These are phyloP conservation scores for Paecilomyces sp. DNA, from an alignment of 2,329 filamentous ascomycete species.

Conservation along the genomic window DNA sequence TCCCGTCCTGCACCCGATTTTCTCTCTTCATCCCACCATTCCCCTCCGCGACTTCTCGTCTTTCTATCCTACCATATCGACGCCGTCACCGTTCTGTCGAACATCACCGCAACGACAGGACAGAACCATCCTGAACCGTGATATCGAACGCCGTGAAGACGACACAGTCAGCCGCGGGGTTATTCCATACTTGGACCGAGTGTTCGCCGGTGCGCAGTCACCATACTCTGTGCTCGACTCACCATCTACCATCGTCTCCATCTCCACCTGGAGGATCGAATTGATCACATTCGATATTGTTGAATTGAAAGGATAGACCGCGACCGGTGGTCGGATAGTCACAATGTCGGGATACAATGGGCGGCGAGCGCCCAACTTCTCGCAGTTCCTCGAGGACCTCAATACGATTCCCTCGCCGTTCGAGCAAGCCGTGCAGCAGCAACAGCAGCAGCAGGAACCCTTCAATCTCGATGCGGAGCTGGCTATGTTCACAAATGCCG, in stretches of 20 bases:
- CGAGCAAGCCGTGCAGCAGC: conserved; percentile 51
- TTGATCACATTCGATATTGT: neutral
- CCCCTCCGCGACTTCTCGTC: conserved; percentile 1
- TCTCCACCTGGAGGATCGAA: conserved; percentile 1
- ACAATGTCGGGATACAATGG: conserved; percentile 68
- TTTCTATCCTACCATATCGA: conserved; percentile 1
- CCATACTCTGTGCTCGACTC: neutral
- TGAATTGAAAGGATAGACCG: neutral
- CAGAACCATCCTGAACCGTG: neutral
- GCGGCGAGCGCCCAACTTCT: conserved; percentile 77
- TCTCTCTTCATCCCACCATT: conserved; percentile 1
- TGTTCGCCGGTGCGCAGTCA: neutral
- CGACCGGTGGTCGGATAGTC: conserved; percentile 1
- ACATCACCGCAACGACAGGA: neutral
- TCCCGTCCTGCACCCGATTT: conserved; percentile 1
- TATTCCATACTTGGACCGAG: neutral
- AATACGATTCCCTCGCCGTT: conserved; percentile 63
- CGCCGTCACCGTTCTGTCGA: neutral
- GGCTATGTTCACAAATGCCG: conserved; percentile 72
- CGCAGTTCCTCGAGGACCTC: conserved; percentile 79
- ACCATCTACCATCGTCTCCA: neutral
- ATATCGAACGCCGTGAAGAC: neutral
- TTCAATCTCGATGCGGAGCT: conserved; percentile 65
- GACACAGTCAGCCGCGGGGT: neutral
- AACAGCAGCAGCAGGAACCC: conserved; percentile 54